Percentiles rank a stretch among this genome's conserved stretches.
phyloP scores from a whole-genome alignment of 1,139 yeast genomes.

The Blastobotrys ciferrii region DNA sequence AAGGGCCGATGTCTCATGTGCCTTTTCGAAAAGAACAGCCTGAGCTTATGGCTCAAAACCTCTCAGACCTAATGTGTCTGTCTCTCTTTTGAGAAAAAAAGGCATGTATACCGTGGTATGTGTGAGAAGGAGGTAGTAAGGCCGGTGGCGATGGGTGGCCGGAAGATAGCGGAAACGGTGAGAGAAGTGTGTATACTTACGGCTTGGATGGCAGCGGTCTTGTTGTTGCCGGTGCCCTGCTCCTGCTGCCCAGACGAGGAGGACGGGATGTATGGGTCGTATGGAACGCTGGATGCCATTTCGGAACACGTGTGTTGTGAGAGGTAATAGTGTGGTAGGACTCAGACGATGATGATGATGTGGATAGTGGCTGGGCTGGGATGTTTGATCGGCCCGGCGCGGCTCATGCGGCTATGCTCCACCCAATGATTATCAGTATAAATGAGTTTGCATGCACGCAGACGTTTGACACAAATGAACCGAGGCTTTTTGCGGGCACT shows the following conservation, averaged over 20 bases:
- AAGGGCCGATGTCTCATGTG: too few species aligned
- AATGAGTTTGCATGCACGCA: too few species aligned
- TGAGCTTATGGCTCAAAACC: too few species aligned
- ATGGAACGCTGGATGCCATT: constrained; percentile 83
- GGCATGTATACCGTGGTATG: too few species aligned
- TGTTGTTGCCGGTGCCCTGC: constrained; percentile 41
- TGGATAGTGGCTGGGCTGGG: constrained; percentile 1
- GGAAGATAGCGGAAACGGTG: too few species aligned
- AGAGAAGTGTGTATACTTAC: too few species aligned
- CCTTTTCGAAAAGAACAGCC: too few species aligned
- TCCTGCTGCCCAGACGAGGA: constrained; percentile 44
- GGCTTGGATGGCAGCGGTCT: constrained; percentile 84
- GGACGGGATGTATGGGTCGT: constrained; percentile 84
- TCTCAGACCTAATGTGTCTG: too few species aligned
- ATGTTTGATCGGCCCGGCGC: neutral
- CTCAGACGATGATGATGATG: neutral
- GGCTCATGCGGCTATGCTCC: neutral
- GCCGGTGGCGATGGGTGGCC: too few species aligned
- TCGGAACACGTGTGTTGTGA: constrained; percentile 10
- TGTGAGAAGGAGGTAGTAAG: too few species aligned
- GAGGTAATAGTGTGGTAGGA: neutral
- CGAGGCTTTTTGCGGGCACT: neutral
- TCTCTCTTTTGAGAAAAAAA: too few species aligned
- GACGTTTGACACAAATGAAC: neutral
- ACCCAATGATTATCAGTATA: too few species aligned